Conservation (phyloP, 2,329 filamentous ascomycete species). For the Phoma sp. region DNA sequence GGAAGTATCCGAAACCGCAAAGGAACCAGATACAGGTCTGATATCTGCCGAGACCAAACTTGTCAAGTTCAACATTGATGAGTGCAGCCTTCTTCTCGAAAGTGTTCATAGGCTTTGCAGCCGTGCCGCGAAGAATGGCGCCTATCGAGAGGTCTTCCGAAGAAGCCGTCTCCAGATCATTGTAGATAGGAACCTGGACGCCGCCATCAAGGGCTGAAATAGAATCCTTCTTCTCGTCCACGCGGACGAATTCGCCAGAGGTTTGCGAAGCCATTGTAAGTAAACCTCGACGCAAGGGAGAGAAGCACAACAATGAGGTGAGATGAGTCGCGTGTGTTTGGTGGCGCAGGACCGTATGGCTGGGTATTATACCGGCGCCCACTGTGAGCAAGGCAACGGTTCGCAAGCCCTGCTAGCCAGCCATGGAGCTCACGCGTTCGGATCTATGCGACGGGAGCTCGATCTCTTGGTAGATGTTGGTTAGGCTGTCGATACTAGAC, state of each 20-base stretch:
- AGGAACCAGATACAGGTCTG: constrained; percentile 45
- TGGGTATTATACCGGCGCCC: constrained; percentile 15
- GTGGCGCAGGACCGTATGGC: constrained; percentile 14
- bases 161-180: constrained; percentile 34
- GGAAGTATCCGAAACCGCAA: constrained; percentile 42
- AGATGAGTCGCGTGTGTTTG: constrained; percentile 8
- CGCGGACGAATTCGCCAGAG: constrained; percentile 9
- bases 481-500: constrained; percentile 17
- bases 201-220: constrained; percentile 3
- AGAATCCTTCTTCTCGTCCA: constrained; percentile 14
- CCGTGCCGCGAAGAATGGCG: constrained; percentile 37
- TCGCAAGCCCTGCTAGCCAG: constrained; percentile 7
- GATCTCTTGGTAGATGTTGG: constrained; percentile 14
- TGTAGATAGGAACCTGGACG: constrained; percentile 36
- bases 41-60: constrained; percentile 39
- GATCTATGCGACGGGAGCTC: constrained; percentile 21
- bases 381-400: constrained; percentile 6
- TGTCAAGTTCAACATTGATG: constrained; percentile 40
- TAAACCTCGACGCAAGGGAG: constrained; percentile 10
- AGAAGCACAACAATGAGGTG: constrained; percentile 10
- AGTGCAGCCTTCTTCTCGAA: constrained; percentile 44
- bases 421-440: constrained; percentile 10
- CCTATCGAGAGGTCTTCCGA: constrained; percentile 33
- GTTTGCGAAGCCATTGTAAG: constrained; percentile 11
- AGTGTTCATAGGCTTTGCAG: constrained; percentile 34